Evolutionary conservation across 2,329 filamentous ascomycete genomes (phyloP).

Genomic region (Coniella lustricola): DNA sequence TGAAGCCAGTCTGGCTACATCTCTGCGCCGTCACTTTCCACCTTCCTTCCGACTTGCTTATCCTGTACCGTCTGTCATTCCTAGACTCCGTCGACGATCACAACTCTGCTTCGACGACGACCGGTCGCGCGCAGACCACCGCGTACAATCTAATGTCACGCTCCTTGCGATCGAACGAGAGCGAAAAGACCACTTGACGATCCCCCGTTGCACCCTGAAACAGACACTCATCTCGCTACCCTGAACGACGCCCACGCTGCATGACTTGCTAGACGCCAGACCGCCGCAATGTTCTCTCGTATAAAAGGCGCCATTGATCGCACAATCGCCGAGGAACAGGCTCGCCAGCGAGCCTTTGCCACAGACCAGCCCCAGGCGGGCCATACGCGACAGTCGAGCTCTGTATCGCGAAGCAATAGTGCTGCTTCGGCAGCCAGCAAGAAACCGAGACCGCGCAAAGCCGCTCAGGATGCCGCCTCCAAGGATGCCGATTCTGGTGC

Average conservation of each 20-base stretch:
- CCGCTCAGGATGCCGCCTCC: constrained; percentile 26
- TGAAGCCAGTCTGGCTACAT: background rate
- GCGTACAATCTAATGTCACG: background rate
- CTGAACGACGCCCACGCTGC: background rate
- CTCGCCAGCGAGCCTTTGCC: constrained; percentile 56
- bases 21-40: background rate
- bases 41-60: no score
- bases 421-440: constrained; percentile 27
- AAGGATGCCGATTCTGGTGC: constrained; percentile 29
- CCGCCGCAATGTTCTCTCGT: constrained; percentile 43
- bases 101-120: no score
- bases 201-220: background rate
- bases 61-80: no score
- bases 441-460: constrained; percentile 34
- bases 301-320: constrained; percentile 79
- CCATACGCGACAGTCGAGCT: constrained; percentile 33
- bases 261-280: background rate
- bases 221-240: background rate
- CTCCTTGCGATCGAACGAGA: background rate
- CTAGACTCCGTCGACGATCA: no score
- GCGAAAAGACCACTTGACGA: background rate
- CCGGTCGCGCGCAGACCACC: no score
- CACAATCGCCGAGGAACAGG: constrained; percentile 86
- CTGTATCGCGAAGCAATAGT: constrained; percentile 32
- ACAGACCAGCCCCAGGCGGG: constrained; percentile 30